These are phyloP conservation scores for Starmera dryadoides DNA, from an alignment of 805 yeast genomes.

Conservation along the genomic window DNA sequence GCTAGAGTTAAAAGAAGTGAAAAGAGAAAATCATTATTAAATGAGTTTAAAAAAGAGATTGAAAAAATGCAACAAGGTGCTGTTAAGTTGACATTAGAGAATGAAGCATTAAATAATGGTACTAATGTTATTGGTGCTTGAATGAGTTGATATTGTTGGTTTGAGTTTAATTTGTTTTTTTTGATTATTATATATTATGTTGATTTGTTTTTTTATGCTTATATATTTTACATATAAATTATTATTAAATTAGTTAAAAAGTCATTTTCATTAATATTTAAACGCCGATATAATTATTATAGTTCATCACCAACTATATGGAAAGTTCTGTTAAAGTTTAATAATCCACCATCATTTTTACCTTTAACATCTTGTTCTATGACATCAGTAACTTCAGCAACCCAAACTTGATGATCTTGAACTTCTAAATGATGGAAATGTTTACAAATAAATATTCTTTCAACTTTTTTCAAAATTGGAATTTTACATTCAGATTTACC, in stretches of 20 bases:
- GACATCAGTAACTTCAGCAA: constrained; percentile 66
- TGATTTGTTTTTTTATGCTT: too few species aligned
- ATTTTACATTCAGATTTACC: constrained; percentile 8
- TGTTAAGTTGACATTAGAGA: constrained; percentile 10
- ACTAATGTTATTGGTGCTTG: background rate
- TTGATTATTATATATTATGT: too few species aligned
- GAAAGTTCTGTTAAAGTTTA: constrained; percentile 58
- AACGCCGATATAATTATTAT: background rate
- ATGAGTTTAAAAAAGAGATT: constrained; percentile 20
- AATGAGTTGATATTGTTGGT: background rate
- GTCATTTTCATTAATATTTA: too few species aligned
- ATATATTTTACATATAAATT: too few species aligned
- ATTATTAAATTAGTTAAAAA: too few species aligned
- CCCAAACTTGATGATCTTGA: constrained; percentile 89
- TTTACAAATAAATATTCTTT: constrained; percentile 56
- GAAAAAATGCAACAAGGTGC: constrained; percentile 13
- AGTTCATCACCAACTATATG: constrained; percentile 36
- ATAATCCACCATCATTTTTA: constrained; percentile 51
- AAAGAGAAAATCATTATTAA: constrained; percentile 14
- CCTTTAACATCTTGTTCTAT: constrained; percentile 23
- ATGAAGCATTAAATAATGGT: constrained; percentile 9
- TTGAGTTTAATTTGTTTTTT: too few species aligned
- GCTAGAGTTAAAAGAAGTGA: constrained; percentile 14
- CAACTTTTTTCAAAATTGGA: constrained; percentile 54
- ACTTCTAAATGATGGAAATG: constrained; percentile 45